Percentiles rank a stretch among this genome's conserved stretches.
Conservation (phyloP, 1,284 basidiomycete genomes). For the Athelia sp. region DNA sequence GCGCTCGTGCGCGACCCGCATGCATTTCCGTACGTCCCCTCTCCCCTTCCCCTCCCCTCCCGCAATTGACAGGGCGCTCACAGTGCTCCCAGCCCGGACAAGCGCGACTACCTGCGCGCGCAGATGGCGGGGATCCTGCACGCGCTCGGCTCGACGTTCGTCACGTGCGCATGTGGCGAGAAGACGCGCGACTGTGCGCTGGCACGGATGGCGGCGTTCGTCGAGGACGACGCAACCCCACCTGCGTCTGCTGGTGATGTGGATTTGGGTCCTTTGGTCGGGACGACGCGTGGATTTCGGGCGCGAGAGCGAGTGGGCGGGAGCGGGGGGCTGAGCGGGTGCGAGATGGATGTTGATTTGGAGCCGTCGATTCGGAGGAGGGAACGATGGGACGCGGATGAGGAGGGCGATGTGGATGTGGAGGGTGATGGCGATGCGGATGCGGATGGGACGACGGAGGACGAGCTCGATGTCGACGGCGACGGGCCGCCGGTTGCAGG, state of each 20-base stretch:
- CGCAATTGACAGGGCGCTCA: too few relatives aligned
- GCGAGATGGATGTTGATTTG: conserved; percentile 41
- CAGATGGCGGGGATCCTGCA: conserved; percentile 72
- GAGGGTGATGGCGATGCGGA: conserved; percentile 23
- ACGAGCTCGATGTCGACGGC: conserved; percentile 17
- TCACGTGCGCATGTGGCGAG: conserved; percentile 71
- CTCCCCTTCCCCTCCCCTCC: conserved; percentile 14
- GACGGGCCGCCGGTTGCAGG: not conserved
- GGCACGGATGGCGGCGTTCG: conserved; percentile 60
- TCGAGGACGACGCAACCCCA: conserved; percentile 39
- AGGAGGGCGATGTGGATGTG: conserved; percentile 17
- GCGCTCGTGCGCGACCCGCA: conserved; percentile 57
- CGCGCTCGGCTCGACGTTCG: conserved; percentile 69
- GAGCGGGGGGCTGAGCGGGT: conserved; percentile 57
- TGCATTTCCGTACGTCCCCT: conserved; percentile 48
- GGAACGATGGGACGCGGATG: conserved; percentile 5
- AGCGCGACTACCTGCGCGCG: conserved; percentile 49
- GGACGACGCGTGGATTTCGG: conserved; percentile 61
- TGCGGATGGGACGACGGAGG: conserved; percentile 13
- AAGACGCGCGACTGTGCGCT: conserved; percentile 62
- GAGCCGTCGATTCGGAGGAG: conserved; percentile 3
- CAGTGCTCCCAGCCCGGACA: conserved; percentile 33
- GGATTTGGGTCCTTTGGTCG: conserved; percentile 72
- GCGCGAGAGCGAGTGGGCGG: conserved; percentile 47
- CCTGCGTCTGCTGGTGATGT: conserved; percentile 21